Evolutionary conservation across 495 filamentous ascomycete species (phyloP).

Genomic region (Aspergillus indologenus): DNA sequence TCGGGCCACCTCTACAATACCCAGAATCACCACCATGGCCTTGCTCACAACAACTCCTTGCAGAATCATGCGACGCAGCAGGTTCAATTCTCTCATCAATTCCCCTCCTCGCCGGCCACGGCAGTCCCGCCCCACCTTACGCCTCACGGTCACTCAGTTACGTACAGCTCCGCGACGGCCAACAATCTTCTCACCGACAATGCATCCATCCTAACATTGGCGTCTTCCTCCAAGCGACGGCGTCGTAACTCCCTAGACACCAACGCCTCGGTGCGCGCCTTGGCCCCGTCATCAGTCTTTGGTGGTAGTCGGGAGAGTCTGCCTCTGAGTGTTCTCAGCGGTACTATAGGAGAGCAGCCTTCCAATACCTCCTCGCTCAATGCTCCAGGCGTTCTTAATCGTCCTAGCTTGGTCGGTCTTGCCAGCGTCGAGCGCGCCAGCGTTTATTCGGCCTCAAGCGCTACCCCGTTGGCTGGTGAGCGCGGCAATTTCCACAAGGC

Average conservation of each 20-base stretch:
- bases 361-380: conserved; percentile 52
- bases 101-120: conserved; percentile 71
- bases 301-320: conserved; percentile 85
- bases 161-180: conserved; percentile 84
- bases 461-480: conserved; percentile 66
- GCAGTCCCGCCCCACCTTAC: conserved; percentile 79
- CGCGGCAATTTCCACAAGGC: conserved; percentile 75
- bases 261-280: conserved; percentile 87
- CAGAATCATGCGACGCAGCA: conserved; percentile 49
- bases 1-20: conserved; percentile 56
- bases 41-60: conserved; percentile 43
- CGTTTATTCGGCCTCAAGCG: conserved; percentile 78
- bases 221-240: conserved; percentile 87
- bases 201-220: conserved; percentile 93
- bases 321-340: conserved; percentile 83
- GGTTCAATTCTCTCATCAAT: conserved; percentile 84
- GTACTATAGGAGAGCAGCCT: conserved; percentile 58
- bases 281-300: conserved; percentile 89
- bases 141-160: conserved; percentile 67
- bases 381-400: conserved; percentile 40
- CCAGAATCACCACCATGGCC: conserved; percentile 35
- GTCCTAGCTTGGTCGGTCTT: conserved; percentile 58
- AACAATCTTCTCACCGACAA: conserved; percentile 92
- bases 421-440: conserved; percentile 76
- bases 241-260: conserved; percentile 90